Conservation (phyloP, 495 filamentous ascomycete species). For the Zalerion maritima region DNA sequence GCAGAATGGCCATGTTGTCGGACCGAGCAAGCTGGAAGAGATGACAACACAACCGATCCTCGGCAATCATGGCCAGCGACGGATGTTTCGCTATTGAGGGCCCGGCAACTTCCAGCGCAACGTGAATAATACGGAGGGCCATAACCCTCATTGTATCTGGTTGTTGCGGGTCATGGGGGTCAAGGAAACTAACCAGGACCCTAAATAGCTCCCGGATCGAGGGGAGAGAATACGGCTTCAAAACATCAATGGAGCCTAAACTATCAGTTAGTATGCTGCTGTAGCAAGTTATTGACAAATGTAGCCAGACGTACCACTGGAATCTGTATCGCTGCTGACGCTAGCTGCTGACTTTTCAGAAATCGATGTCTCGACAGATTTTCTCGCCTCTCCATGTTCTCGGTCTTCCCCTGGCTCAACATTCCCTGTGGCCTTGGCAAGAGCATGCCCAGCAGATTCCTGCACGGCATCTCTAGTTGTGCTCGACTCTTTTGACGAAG, state of each 20-base stretch:
- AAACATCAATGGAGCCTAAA: conserved; percentile 41
- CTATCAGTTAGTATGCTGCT: conserved; percentile 20
- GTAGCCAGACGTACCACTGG: conserved; percentile 7
- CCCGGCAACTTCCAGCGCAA: conserved; percentile 89
- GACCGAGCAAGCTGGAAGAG: conserved; percentile 94
- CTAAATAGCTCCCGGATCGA: conserved; percentile 90
- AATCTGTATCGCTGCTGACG: conserved; percentile 8
- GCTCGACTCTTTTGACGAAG: too few species aligned
- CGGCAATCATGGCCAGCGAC: conserved; percentile 70
- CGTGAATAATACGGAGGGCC: conserved; percentile 93
- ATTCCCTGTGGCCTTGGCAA: too few species aligned
- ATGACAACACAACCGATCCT: conserved; percentile 86
- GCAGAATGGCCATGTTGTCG: conserved; percentile 84
- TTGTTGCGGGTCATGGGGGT: conserved; percentile 82
- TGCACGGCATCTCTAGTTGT: too few species aligned
- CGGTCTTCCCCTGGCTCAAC: too few species aligned
- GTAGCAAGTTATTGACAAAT: conserved; percentile 8
- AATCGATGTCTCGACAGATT: conserved; percentile 10
- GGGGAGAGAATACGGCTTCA: conserved; percentile 78
- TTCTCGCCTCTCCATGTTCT: conserved; percentile 4
- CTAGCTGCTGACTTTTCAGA: conserved; percentile 4
- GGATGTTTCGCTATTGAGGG: conserved; percentile 92
- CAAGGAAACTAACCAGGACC: conserved; percentile 85
- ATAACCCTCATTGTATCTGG: conserved; percentile 93
- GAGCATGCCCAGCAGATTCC: too few species aligned